These are phyloP conservation scores for Scheffersomyces segobiensis DNA, from an alignment of 1,139 yeast genomes.

Conservation along the genomic window DNA sequence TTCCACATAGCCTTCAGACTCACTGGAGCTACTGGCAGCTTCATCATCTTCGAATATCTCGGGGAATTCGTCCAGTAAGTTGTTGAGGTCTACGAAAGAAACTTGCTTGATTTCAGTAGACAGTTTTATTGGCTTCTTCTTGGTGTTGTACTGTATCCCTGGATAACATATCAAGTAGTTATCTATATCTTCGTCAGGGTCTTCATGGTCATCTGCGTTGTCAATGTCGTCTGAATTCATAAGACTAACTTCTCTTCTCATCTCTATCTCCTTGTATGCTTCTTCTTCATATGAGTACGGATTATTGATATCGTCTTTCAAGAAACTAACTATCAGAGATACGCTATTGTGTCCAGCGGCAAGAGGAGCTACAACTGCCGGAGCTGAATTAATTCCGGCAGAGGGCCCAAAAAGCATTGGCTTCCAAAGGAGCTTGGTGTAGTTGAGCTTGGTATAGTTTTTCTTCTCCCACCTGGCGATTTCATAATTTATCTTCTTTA, in stretches of 20 bases:
- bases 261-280: conserved; percentile 42
- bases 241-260: conserved; percentile 23
- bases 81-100: neutral
- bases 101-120: conserved; percentile 12
- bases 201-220: conserved; percentile 3
- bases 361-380: conserved; percentile 34
- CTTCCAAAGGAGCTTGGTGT: conserved; percentile 67
- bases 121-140: conserved; percentile 13
- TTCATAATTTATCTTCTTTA: conserved; percentile 41
- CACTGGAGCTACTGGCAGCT: conserved; percentile 19
- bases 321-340: conserved; percentile 53
- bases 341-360: conserved; percentile 42
- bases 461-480: conserved; percentile 59
- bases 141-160: conserved; percentile 18
- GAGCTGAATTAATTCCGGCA: conserved; percentile 70
- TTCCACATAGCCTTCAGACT: conserved; percentile 10
- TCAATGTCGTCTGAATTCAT: neutral
- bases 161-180: conserved; percentile 34
- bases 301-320: conserved; percentile 65
- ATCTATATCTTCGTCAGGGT: conserved; percentile 13
- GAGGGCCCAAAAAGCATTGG: conserved; percentile 83
- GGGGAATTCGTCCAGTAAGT: conserved; percentile 1
- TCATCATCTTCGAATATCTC: conserved; percentile 18
- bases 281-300: conserved; percentile 59
- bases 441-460: conserved; percentile 52